These are phyloP conservation scores for Penicillium griseofulvum DNA, from an alignment of 2,329 filamentous ascomycete genomes.

Conservation along the genomic window DNA sequence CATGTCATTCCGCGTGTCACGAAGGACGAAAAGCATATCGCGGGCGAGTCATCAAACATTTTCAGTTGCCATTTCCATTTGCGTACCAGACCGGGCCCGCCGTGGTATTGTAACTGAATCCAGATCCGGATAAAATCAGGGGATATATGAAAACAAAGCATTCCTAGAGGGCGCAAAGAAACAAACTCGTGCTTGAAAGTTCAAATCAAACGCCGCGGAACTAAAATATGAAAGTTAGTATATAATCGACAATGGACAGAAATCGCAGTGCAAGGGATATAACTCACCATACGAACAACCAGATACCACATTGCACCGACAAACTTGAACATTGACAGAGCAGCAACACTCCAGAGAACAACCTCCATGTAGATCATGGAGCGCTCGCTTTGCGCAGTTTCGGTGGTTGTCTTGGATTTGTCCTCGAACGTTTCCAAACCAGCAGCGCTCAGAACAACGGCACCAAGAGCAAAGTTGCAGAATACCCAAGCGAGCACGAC, in stretches of 20 bases:
- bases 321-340: conserved; percentile 79
- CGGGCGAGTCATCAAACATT: conserved; percentile 23
- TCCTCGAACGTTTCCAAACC: conserved; percentile 68
- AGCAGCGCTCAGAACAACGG: conserved; percentile 80
- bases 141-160: conserved; percentile 21
- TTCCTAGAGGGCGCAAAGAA: conserved; percentile 16
- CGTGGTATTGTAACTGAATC: conserved; percentile 22
- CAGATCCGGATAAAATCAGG: conserved; percentile 14
- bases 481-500: conserved; percentile 97
- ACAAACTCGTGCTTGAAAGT: conserved; percentile 8
- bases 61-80: conserved; percentile 13
- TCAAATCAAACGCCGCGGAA: conserved; percentile 51
- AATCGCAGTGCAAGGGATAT: not conserved
- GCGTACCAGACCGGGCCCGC: conserved; percentile 30
- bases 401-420: conserved; percentile 23
- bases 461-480: conserved; percentile 83
- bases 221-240: conserved; percentile 37
- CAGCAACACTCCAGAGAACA: conserved; percentile 86
- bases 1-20: conserved; percentile 13
- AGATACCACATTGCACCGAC: conserved; percentile 88
- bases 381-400: conserved; percentile 52
- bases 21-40: conserved; percentile 3
- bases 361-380: conserved; percentile 82
- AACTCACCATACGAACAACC: conserved; percentile 78
- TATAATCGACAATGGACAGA: no score